A percentile compares a stretch with the other conserved stretches of the same genome.
These are phyloP conservation scores for Russula compacta DNA, from an alignment of 768 basidiomycete genomes.

Conservation along the genomic window DNA sequence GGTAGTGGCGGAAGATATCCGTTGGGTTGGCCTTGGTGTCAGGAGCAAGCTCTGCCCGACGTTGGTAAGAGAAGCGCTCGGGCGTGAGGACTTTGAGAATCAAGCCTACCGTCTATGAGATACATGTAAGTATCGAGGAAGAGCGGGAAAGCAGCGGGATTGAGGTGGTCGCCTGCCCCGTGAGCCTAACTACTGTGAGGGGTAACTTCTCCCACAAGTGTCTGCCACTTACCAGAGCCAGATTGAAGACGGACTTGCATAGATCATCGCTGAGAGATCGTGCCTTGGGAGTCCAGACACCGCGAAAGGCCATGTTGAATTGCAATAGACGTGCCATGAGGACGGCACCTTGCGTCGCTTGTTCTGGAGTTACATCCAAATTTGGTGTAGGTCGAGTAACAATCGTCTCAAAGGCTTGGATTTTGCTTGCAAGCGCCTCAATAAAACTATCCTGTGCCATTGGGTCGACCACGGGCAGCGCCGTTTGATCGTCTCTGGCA, in stretches of 20 bases:
- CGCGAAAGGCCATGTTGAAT: constrained; percentile 60
- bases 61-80: background rate
- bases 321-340: constrained; percentile 62
- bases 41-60: constrained; percentile 47
- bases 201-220: background rate
- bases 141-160: constrained; percentile 52
- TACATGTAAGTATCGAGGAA: constrained; percentile 68
- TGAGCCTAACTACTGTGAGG: constrained; percentile 37
- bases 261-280: constrained; percentile 40
- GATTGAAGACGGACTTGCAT: constrained; percentile 33
- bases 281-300: constrained; percentile 43
- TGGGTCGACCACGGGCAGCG: constrained; percentile 43
- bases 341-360: constrained; percentile 35
- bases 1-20: constrained; percentile 62
- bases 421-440: constrained; percentile 37
- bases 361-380: constrained; percentile 13
- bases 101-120: constrained; percentile 55
- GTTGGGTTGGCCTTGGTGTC: constrained; percentile 45
- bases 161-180: constrained; percentile 42
- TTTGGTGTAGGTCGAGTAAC: constrained; percentile 20
- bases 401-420: constrained; percentile 31
- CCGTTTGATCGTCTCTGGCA: constrained; percentile 38
- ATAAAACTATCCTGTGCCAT: constrained; percentile 52
- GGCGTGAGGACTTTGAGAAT: background rate
- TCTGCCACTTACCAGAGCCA: constrained; percentile 20